Evolutionary conservation across 768 basidiomycete species (phyloP).

Genomic region (Auricularia heimuer): DNA sequence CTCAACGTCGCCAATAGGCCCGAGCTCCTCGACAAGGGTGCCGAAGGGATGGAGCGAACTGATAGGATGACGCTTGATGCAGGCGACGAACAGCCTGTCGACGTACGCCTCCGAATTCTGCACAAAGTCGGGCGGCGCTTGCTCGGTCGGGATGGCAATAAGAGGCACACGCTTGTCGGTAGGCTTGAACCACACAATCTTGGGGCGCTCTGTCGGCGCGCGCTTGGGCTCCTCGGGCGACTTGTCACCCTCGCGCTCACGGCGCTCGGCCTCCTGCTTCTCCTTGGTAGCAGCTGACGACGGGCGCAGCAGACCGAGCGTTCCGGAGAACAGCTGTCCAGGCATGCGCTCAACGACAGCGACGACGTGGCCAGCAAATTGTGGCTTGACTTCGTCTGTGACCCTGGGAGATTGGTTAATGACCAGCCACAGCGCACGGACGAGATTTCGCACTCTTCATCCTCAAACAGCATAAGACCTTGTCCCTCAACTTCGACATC

Average conservation of each 20-base stretch:
- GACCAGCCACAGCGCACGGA: slow-evolving; percentile 4
- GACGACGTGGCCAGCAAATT: slow-evolving; percentile 97
- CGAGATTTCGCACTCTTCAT: slow-evolving; percentile 66
- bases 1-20: slow-evolving; percentile 96
- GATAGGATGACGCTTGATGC: slow-evolving; percentile 95
- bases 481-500: slow-evolving; percentile 99
- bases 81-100: slow-evolving; percentile 89
- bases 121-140: slow-evolving; percentile 92
- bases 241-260: slow-evolving; percentile 91
- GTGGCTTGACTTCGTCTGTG: slow-evolving; percentile 95
- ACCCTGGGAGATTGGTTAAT: slow-evolving; percentile 42
- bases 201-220: slow-evolving; percentile 77
- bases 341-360: slow-evolving; percentile 99
- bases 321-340: slow-evolving; percentile 95
- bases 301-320: slow-evolving; percentile 86
- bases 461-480: slow-evolving; percentile 91
- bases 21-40: slow-evolving; percentile 93
- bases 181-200: slow-evolving; percentile 99
- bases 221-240: slow-evolving; percentile 69
- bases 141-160: slow-evolving; percentile 97
- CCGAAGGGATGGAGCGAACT: slow-evolving; percentile 98
- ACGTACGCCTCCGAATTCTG: slow-evolving; percentile 88
- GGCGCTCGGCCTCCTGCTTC: slow-evolving; percentile 95
- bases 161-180: slow-evolving; percentile 98
- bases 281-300: slow-evolving; percentile 97